Evolutionary conservation across 1,139 yeast genomes (phyloP).

Genomic region (Kodamaea arcana): DNA sequence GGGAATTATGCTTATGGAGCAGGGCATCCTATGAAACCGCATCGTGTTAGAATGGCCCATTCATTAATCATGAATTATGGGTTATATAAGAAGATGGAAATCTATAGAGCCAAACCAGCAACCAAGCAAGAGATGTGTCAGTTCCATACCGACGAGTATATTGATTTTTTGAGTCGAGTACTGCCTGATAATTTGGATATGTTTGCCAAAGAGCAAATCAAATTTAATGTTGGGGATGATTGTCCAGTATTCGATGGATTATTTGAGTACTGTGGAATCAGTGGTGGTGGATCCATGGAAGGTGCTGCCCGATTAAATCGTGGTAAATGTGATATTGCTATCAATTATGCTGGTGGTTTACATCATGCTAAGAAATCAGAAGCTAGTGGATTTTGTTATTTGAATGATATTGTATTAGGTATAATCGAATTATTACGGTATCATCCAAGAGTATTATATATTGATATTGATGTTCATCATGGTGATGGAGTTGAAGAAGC

Average conservation of each 20-base stretch:
- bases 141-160: constrained; percentile 95
- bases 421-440: constrained; percentile 84
- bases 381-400: constrained; percentile 94
- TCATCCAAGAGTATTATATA: constrained; percentile 92
- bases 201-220: constrained; percentile 88
- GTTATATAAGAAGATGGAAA: constrained; percentile 93
- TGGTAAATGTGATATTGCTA: constrained; percentile 93
- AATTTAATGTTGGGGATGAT: constrained; percentile 95
- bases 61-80: constrained; percentile 97
- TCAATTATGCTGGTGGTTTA: constrained; percentile 95
- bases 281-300: constrained; percentile 97
- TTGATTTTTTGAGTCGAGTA: constrained; percentile 87
- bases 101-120: constrained; percentile 95
- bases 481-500: constrained; percentile 99
- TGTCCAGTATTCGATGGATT: constrained; percentile 96
- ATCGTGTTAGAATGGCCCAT: constrained; percentile 98
- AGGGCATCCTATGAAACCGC: constrained; percentile 99
- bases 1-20: constrained; percentile 98
- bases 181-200: constrained; percentile 91
- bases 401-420: constrained; percentile 82
- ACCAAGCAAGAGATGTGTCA: constrained; percentile 98
- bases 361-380: constrained; percentile 96
- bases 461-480: constrained; percentile 95
- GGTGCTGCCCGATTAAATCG: constrained; percentile 91
- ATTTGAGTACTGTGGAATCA: constrained; percentile 89